These are phyloP conservation scores for Wallacemonas collosoma DNA, from an alignment of 208 protist species.

Conservation along the genomic window DNA sequence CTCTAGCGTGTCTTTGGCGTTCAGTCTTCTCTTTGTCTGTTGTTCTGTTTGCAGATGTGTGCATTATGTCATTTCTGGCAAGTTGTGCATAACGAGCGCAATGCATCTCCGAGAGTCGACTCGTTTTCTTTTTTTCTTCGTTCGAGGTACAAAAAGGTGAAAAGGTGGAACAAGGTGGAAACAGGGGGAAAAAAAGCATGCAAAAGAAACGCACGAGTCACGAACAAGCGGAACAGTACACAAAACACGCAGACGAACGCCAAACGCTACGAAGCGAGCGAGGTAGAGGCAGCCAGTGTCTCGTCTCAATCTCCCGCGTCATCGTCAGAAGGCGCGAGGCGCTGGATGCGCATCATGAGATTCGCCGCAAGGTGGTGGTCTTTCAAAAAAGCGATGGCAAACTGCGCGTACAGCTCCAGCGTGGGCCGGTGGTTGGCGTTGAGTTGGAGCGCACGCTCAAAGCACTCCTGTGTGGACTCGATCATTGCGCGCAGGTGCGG, in stretches of 20 bases:
- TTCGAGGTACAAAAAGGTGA: constrained; percentile 21
- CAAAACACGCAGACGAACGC: background rate
- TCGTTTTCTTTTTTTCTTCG: background rate
- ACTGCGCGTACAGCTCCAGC: constrained; percentile 67
- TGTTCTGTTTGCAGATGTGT: too few species aligned
- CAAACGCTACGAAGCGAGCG: background rate
- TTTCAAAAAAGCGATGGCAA: constrained; percentile 62
- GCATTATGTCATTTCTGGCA: too few species aligned
- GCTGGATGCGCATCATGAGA: constrained; percentile 44
- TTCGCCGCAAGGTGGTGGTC: constrained; percentile 44
- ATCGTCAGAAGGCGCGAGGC: constrained; percentile 24
- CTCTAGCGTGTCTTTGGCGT: too few species aligned
- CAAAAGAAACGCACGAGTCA: constrained; percentile 17
- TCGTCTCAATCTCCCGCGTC: background rate
- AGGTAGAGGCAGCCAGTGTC: background rate
- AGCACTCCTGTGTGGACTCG: constrained; percentile 40
- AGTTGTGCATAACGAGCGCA: too few species aligned
- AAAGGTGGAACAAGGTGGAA: background rate
- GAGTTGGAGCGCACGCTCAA: constrained; percentile 42
- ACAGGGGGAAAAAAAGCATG: background rate
- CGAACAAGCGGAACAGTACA: constrained; percentile 22
- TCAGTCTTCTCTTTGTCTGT: too few species aligned
- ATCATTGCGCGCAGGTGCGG: constrained; percentile 42
- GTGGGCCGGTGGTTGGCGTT: constrained; percentile 40
- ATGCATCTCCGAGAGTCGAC: too few species aligned